Conservation (phyloP, 1,139 yeast genomes). For the Geotrichum reessii region DNA sequence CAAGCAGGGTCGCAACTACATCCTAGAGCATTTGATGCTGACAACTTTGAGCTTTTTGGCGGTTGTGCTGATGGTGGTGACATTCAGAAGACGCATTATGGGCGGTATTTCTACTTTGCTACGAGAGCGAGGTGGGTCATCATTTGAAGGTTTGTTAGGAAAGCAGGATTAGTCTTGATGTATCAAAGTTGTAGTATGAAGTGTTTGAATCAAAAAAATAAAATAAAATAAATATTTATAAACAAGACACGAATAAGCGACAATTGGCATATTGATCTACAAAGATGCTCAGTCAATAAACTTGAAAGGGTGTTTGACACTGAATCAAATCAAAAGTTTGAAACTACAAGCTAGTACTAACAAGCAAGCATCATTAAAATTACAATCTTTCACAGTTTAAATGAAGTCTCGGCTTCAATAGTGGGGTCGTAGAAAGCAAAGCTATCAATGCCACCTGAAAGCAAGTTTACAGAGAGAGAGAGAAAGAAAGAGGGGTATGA, state of each 20-base stretch:
- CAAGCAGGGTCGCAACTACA: not conserved
- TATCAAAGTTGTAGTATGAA: not conserved
- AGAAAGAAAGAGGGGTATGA: not conserved
- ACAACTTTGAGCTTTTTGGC: not conserved
- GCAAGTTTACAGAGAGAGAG: too few relatives aligned
- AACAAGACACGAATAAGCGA: too few relatives aligned
- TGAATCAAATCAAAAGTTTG: not conserved
- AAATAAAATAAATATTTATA: too few relatives aligned
- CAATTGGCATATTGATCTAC: too few relatives aligned
- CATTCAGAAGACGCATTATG: not conserved
- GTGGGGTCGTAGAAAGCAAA: too few relatives aligned
- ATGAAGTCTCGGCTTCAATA: too few relatives aligned
- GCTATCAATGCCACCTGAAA: too few relatives aligned
- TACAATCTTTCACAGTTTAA: too few relatives aligned
- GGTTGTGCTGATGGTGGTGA: not conserved
- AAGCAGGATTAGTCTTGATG: constrained; percentile 1
- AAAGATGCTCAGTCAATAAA: not conserved
- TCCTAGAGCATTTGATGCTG: constrained; percentile 4
- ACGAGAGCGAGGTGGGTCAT: not conserved
- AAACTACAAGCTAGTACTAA: not conserved
- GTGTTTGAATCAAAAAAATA: too few relatives aligned
- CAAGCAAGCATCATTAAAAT: not conserved
- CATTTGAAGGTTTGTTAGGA: constrained; percentile 6
- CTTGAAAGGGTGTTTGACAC: not conserved
- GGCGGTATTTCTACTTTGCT: not conserved